Evolutionary conservation across 1,139 yeast species (phyloP).

Genomic region (Geotrichum phurueaensis): DNA sequence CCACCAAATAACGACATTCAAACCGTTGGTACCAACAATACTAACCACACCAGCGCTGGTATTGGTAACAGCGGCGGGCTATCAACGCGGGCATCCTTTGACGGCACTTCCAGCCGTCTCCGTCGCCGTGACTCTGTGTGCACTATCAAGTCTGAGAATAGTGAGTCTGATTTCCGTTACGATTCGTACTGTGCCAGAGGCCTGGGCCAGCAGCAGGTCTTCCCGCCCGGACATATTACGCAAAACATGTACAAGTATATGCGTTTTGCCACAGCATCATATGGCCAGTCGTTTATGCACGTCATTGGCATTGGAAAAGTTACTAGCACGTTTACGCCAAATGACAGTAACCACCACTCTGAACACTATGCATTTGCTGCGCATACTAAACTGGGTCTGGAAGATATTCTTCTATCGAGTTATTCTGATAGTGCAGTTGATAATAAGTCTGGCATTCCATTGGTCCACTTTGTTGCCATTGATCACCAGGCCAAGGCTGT

Average conservation of each 20-base stretch:
- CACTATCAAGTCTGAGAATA: constrained; percentile 9
- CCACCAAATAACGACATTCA: constrained; percentile 6
- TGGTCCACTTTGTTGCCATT: constrained; percentile 33
- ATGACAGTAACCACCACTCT: constrained; percentile 26
- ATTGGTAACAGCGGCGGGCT: neutral
- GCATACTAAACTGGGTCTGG: constrained; percentile 31
- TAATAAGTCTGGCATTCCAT: constrained; percentile 31
- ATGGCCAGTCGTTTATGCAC: constrained; percentile 36
- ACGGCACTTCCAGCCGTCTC: neutral
- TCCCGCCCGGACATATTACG: constrained; percentile 30
- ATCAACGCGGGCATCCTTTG: neutral
- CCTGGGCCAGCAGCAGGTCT: constrained; percentile 16
- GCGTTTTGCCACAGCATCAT: constrained; percentile 35
- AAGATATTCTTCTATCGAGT: constrained; percentile 33
- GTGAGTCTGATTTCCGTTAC: constrained; percentile 13
- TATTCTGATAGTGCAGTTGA: constrained; percentile 30
- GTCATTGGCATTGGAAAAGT: constrained; percentile 31
- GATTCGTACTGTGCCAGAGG: constrained; percentile 14
- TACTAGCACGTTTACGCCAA: constrained; percentile 24
- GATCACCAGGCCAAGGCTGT: constrained; percentile 34
- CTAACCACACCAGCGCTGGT: neutral
- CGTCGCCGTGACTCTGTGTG: constrained; percentile 19
- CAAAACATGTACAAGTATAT: constrained; percentile 32
- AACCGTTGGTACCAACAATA: neutral
- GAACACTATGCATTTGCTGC: constrained; percentile 36